These are phyloP conservation scores for Kwoniella sp. DNA, from an alignment of 768 basidiomycete genomes.

Conservation along the genomic window DNA sequence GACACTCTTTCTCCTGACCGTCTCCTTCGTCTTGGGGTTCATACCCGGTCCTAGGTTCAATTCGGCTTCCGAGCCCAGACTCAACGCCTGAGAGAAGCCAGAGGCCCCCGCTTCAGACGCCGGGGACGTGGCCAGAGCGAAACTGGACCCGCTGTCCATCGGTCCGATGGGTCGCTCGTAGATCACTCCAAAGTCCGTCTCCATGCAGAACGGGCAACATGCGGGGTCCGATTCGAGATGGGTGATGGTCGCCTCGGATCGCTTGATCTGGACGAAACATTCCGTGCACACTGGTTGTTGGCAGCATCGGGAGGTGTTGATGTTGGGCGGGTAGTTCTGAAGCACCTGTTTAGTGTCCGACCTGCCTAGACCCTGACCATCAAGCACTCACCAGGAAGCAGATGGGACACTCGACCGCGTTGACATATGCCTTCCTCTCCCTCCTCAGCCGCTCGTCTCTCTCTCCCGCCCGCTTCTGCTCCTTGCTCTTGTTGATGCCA, in stretches of 20 bases:
- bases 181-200: constrained; percentile 91
- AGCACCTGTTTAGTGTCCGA: neutral
- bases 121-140: constrained; percentile 30
- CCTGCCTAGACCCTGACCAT: neutral
- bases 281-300: constrained; percentile 98
- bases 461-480: constrained; percentile 23
- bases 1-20: constrained; percentile 68
- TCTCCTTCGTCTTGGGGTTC: constrained; percentile 43
- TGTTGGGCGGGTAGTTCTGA: constrained; percentile 95
- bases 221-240: constrained; percentile 95
- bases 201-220: constrained; percentile 95
- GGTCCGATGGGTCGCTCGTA: constrained; percentile 60
- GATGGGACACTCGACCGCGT: constrained; percentile 91
- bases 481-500: constrained; percentile 25
- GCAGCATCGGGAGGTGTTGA: constrained; percentile 95
- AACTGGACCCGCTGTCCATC: constrained; percentile 10
- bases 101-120: constrained; percentile 21
- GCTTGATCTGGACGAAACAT: constrained; percentile 98
- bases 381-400: constrained; percentile 80
- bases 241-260: constrained; percentile 86
- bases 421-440: constrained; percentile 76
- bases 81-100: constrained; percentile 31
- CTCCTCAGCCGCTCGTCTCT: constrained; percentile 50
- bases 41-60: constrained; percentile 33
- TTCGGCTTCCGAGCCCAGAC: constrained; percentile 28